These are phyloP conservation scores for Craterostigma plantagineum DNA, from an alignment of 257 asterid genomes.

Conservation along the genomic window DNA sequence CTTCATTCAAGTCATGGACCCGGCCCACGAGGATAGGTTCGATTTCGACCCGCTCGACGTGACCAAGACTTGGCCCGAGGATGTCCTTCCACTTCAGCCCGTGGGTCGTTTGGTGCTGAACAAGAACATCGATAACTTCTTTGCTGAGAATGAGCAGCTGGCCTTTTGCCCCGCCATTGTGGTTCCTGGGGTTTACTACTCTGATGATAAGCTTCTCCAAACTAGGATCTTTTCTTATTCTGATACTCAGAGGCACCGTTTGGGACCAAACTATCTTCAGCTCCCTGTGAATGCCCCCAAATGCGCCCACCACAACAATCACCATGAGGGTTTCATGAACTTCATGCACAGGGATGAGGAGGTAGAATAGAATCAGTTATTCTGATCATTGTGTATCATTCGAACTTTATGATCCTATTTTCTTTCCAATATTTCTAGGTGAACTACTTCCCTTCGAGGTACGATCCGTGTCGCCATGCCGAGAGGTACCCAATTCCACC, in stretches of 20 bases:
- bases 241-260: conserved; percentile 32
- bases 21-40: conserved; percentile 64
- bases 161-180: conserved; percentile 23
- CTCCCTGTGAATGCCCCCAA: conserved; percentile 36
- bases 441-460: conserved; percentile 69
- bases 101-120: conserved; percentile 61
- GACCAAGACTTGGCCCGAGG: conserved; percentile 96
- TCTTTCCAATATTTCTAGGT: conserved; percentile 17
- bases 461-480: conserved; percentile 44
- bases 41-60: conserved; percentile 97
- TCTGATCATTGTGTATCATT: neutral
- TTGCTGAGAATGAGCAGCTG: conserved; percentile 53
- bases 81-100: conserved; percentile 49
- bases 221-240: conserved; percentile 20
- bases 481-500: conserved; percentile 47
- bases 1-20: conserved; percentile 76
- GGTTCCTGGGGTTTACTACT: conserved; percentile 26
- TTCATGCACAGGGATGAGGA: conserved; percentile 29
- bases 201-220: conserved; percentile 27
- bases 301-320: conserved; percentile 23
- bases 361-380: conserved; percentile 15
- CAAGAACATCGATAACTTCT: conserved; percentile 46
- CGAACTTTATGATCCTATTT: neutral
- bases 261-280: conserved; percentile 27
- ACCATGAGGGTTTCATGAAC: conserved; percentile 27